These are phyloP conservation scores for Trichoderma breve DNA, from an alignment of 2,329 filamentous ascomycete genomes.

Conservation along the genomic window DNA sequence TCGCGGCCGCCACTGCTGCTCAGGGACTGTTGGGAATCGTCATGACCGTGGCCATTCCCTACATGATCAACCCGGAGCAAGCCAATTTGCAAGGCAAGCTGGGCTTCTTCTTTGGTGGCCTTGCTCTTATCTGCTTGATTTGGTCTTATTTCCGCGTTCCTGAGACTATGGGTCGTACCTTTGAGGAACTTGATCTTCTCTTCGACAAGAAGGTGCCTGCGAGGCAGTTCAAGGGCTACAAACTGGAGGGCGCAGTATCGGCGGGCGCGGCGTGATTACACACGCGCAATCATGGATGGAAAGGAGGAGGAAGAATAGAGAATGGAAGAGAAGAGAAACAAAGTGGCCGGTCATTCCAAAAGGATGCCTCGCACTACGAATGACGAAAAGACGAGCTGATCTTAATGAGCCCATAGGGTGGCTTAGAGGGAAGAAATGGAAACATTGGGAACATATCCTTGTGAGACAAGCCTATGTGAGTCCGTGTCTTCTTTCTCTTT, in stretches of 20 bases:
- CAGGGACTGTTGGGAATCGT: conserved; percentile 31
- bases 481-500: background rate
- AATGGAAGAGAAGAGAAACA: background rate
- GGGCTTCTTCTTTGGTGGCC: conserved; percentile 34
- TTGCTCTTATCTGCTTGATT: conserved; percentile 27
- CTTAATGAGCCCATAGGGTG: background rate
- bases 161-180: conserved; percentile 34
- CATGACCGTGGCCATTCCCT: conserved; percentile 33
- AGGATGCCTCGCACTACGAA: background rate
- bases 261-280: background rate
- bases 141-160: conserved; percentile 39
- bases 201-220: conserved; percentile 34
- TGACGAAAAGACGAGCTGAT: background rate
- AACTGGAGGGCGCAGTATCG: conserved; percentile 16
- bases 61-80: conserved; percentile 35
- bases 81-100: conserved; percentile 38
- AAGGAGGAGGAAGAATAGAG: no score
- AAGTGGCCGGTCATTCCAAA: background rate
- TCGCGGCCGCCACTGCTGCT: conserved; percentile 39
- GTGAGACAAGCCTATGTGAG: background rate
- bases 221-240: conserved; percentile 34
- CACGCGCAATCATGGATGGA: background rate
- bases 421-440: no score
- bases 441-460: background rate
- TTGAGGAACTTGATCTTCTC: conserved; percentile 36